Percentiles rank a stretch among this genome's conserved stretches.
phyloP scores from a whole-genome alignment of 2,329 filamentous ascomycete species.

The Colletotrichum australisinense region DNA sequence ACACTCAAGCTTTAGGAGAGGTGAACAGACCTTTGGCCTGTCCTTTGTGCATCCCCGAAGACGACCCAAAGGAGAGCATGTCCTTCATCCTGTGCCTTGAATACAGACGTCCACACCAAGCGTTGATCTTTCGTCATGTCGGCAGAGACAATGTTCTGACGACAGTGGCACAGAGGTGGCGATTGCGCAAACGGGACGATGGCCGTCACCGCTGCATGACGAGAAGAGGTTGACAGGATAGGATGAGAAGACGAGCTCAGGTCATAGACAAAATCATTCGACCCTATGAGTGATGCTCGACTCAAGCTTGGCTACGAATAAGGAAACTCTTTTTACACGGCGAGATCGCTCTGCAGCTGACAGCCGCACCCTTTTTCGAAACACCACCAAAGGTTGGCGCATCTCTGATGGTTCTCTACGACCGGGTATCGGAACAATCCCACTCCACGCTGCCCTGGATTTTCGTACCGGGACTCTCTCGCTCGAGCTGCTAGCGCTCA shows the following conservation, averaged over 20 bases:
- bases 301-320: not conserved
- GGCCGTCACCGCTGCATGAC: constrained; percentile 11
- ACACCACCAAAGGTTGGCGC: constrained; percentile 8
- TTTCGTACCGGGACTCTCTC: too few species aligned
- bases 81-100: not conserved
- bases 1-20: not conserved
- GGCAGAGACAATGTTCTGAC: constrained; percentile 11
- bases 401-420: not conserved
- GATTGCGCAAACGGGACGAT: constrained; percentile 8
- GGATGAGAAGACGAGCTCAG: not conserved
- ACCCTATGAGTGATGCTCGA: not conserved
- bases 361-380: not conserved
- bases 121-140: constrained; percentile 8
- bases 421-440: not conserved
- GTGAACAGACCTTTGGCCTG: not conserved
- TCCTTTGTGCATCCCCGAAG: not conserved
- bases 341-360: too few species aligned
- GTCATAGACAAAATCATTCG: not conserved
- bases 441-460: too few species aligned
- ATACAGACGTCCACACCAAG: not conserved
- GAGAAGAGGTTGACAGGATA: not conserved
- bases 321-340: too few species aligned
- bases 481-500: too few species aligned
- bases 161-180: not conserved
- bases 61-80: not conserved